Evolutionary conservation across 2,329 filamentous ascomycete genomes (phyloP).

Genomic region (Diplodia intermedia): DNA sequence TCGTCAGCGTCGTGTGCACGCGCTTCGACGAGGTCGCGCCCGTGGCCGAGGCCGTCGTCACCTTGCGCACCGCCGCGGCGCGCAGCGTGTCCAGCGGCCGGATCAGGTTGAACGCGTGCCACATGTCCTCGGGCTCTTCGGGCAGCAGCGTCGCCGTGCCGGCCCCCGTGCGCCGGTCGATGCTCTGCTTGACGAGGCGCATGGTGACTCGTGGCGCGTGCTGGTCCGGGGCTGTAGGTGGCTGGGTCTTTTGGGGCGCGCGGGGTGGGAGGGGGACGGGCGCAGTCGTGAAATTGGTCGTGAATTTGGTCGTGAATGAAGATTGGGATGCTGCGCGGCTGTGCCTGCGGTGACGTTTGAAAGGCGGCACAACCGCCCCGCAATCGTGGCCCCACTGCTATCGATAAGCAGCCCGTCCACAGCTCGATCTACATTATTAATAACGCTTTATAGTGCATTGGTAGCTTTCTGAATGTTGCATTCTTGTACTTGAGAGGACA

Average conservation of each 20-base stretch:
- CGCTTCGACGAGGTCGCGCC: slow-evolving; percentile 69
- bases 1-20: slow-evolving; percentile 69
- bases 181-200: slow-evolving; percentile 71
- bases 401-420: slow-evolving; percentile 9
- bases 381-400: slow-evolving; percentile 13
- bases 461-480: not conserved
- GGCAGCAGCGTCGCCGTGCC: slow-evolving; percentile 71
- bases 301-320: not conserved
- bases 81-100: slow-evolving; percentile 68
- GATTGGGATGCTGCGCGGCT: not conserved
- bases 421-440: not conserved
- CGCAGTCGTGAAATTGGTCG: not conserved
- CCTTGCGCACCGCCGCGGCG: slow-evolving; percentile 70
- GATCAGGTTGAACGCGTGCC: slow-evolving; percentile 78
- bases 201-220: slow-evolving; percentile 51
- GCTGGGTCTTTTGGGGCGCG: not conserved
- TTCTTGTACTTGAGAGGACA: not conserved
- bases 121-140: slow-evolving; percentile 80
- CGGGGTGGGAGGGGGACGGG: too few species aligned
- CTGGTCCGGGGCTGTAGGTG: not conserved
- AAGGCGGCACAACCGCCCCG: slow-evolving; percentile 10
- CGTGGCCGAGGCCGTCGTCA: slow-evolving; percentile 66
- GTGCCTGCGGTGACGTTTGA: slow-evolving; percentile 10
- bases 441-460: too few species aligned
- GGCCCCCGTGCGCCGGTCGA: slow-evolving; percentile 68